Base-by-base conservation (phyloP, 169 alveolate species). In the Plasmodium knowlesi region DNA sequence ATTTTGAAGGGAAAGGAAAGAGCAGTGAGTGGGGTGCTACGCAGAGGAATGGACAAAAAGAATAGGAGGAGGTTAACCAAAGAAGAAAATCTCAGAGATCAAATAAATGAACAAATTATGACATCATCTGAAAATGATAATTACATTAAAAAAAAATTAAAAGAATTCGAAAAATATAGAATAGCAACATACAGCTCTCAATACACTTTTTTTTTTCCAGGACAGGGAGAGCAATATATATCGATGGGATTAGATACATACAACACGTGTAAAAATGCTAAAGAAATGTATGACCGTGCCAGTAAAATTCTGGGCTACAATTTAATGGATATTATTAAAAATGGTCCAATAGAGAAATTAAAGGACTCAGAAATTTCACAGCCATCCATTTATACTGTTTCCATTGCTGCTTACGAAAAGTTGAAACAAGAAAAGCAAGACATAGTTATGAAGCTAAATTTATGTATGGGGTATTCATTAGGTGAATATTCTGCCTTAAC, bases 401-500 rank as follows among this genome's bases (percentile, higher is more conserved):
- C 96, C 76, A 93, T 95, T 82, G 97, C 97, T 43, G 96, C 96
- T 5, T 83, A 16, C 22, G 95, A 85, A 89, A 83, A 70, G 74
- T 93, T 88, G 61, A 91, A 94, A 78, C 46, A 71, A 16, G 96
- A 94, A 78, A 95, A 83, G 50, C 67, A 74, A 53, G 84, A 83
- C 50, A 53, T 28, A 72, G 46, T 39, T 25, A 57, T 39, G 80
- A 83, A 81, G 78, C 82, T 88, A 85, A 82, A 82, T 50, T 84
- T 85, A 88, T 80, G 94, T 67, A 57, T 93, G 91, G 97, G 97
- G n/a, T 92, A 93, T 28, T 93, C 96, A 43, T 80, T 95, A 30
- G 97, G 97, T 19, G 97, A 95, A 82, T 95, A 95, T 89, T 54
- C 94, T 9, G 96, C 96, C 32, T 89, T 95, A 70, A 92, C 96